These are phyloP conservation scores for Oenanthe sinensis DNA, from an alignment of 129 eudicot genomes.

Conservation along the genomic window DNA sequence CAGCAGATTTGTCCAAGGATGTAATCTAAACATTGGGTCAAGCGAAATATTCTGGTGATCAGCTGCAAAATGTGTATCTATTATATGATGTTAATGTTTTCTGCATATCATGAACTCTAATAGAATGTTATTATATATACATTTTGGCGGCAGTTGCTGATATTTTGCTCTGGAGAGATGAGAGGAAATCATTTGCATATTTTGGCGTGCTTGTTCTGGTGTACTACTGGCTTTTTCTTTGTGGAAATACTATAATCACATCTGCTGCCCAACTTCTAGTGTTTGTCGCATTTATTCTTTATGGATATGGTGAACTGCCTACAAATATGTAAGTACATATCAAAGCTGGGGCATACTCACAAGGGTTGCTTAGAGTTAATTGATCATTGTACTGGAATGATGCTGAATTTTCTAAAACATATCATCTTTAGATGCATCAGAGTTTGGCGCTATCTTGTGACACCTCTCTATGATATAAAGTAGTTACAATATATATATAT, in stretches of 20 bases:
- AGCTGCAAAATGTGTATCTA: background rate
- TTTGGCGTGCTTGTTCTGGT: conserved; percentile 44
- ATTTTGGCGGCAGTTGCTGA: conserved; percentile 64
- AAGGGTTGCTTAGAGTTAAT: background rate
- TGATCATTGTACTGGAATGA: background rate
- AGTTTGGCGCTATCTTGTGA: background rate
- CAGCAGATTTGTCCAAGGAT: background rate
- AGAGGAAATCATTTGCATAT: conserved; percentile 62
- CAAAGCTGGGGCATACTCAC: background rate
- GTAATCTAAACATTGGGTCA: background rate
- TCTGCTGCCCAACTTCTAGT: conserved; percentile 64
- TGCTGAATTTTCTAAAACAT: background rate
- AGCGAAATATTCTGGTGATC: background rate
- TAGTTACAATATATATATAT: no score
- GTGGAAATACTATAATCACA: conserved; percentile 61
- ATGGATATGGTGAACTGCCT: conserved; percentile 43
- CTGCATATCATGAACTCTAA: background rate
- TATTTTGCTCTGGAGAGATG: conserved; percentile 84
- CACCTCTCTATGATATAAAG: background rate
- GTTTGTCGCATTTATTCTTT: conserved; percentile 28
- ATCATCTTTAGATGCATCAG: background rate
- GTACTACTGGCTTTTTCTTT: conserved; percentile 72
- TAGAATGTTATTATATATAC: background rate
- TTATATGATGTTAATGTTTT: background rate
- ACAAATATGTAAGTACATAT: conserved; percentile 38